Conservation (phyloP, 1,284 basidiomycete species). For the Marasmius tenuissimus region DNA sequence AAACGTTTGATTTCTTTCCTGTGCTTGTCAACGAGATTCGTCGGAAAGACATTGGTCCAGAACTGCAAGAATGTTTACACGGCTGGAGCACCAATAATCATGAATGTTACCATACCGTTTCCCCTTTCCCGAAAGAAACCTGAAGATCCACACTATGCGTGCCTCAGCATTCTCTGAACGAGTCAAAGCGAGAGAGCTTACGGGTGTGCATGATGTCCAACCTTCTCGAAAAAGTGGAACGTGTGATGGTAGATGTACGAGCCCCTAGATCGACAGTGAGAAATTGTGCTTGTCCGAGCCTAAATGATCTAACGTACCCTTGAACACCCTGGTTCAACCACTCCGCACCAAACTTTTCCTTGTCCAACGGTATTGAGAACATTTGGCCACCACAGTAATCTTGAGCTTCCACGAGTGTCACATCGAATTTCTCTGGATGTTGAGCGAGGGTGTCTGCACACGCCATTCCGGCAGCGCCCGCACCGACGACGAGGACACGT, state of each 20-base stretch:
- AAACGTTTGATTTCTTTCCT: conserved; percentile 42
- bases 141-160: conserved; percentile 37
- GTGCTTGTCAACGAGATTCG: conserved; percentile 37
- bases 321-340: conserved; percentile 43
- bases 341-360: conserved; percentile 30
- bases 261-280: conserved; percentile 16
- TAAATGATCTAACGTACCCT: conserved; percentile 20
- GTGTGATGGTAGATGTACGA: conserved; percentile 42
- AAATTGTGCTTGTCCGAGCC: not conserved
- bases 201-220: conserved; percentile 32
- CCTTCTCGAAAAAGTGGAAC: conserved; percentile 36
- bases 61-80: conserved; percentile 23
- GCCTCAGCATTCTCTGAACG: not conserved
- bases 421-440: conserved; percentile 41
- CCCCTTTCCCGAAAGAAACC: conserved; percentile 46
- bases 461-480: conserved; percentile 45
- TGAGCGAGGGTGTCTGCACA: conserved; percentile 35
- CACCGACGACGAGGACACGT: conserved; percentile 42
- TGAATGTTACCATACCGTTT: conserved; percentile 20
- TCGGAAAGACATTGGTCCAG: conserved; percentile 49
- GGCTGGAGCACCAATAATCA: not conserved
- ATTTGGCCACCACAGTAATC: conserved; percentile 43
- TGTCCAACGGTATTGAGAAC: conserved; percentile 38
- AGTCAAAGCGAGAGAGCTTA: conserved; percentile 1
- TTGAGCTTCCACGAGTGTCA: conserved; percentile 37